These are phyloP conservation scores for Glonium stellatum DNA, from an alignment of 495 filamentous ascomycete genomes.

Conservation along the genomic window DNA sequence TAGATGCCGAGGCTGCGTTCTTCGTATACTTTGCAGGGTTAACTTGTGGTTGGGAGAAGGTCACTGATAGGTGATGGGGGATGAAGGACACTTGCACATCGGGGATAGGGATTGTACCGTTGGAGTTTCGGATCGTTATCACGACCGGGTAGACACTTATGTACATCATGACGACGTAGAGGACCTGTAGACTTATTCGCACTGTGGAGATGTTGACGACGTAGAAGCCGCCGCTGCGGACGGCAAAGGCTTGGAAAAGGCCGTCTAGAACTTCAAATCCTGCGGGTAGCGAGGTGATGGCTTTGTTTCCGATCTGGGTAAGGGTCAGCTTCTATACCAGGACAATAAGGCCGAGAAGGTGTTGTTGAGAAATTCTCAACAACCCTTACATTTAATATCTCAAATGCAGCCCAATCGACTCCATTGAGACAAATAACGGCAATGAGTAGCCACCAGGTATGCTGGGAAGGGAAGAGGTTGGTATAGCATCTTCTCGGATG, in stretches of 20 bases:
- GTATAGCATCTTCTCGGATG: slow-evolving; percentile 78
- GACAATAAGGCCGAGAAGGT: too few relatives aligned
- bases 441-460: slow-evolving; percentile 74
- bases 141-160: slow-evolving; percentile 58
- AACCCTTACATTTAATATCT: slow-evolving; percentile 53
- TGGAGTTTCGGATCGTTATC: slow-evolving; percentile 46
- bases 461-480: slow-evolving; percentile 67
- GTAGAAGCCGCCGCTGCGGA: slow-evolving; percentile 78
- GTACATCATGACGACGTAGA: slow-evolving; percentile 77
- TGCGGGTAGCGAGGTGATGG: slow-evolving; percentile 50
- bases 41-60: background rate
- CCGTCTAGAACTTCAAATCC: slow-evolving; percentile 64
- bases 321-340: too few relatives aligned
- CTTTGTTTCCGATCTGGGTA: slow-evolving; percentile 54
- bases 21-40: slow-evolving; percentile 32
- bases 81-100: background rate
- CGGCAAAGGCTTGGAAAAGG: slow-evolving; percentile 75
- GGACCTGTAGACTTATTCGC: slow-evolving; percentile 64
- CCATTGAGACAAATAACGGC: slow-evolving; percentile 69
- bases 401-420: slow-evolving; percentile 76
- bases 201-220: slow-evolving; percentile 66
- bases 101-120: slow-evolving; percentile 8
- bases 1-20: slow-evolving; percentile 68
- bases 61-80: background rate
- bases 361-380: too few relatives aligned